Percentiles rank a stretch among this genome's conserved stretches.
phyloP scores from a whole-genome alignment of 345 rosid species.

The Rhizophora apiculata region DNA sequence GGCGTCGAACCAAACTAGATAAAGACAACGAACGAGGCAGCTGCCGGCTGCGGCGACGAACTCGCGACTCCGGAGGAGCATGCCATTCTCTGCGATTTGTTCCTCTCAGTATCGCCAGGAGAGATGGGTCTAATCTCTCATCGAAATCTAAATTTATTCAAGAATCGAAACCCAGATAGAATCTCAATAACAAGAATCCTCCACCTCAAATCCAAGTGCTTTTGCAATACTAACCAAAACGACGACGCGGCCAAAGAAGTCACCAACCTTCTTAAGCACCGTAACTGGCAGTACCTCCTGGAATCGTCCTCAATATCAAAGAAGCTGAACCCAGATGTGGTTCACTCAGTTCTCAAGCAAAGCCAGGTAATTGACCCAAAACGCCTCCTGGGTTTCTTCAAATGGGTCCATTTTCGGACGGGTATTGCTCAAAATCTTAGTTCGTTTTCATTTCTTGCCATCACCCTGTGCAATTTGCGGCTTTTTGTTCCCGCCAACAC shows the following conservation, averaged over 20 bases:
- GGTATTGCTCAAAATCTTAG: conserved; percentile 39
- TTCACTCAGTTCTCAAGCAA: conserved; percentile 52
- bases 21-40: too few relatives aligned
- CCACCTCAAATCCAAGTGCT: conserved; percentile 20
- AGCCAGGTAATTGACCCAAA: conserved; percentile 45
- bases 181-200: conserved; percentile 1
- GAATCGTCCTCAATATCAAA: conserved; percentile 32
- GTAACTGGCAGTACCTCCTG: conserved; percentile 50
- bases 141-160: conserved; percentile 3
- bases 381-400: conserved; percentile 59
- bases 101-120: background rate
- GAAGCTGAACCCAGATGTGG: conserved; percentile 54
- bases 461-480: conserved; percentile 45
- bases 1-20: too few relatives aligned
- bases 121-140: conserved; percentile 9
- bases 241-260: conserved; percentile 36
- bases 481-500: conserved; percentile 37
- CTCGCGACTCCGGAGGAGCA: background rate
- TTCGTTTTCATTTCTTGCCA: conserved; percentile 54
- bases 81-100: background rate
- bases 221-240: background rate
- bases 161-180: background rate
- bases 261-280: conserved; percentile 37
- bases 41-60: too few relatives aligned
- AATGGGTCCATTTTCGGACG: conserved; percentile 43